These are phyloP conservation scores for Cylindrodendrum hubeiense DNA, from an alignment of 2,329 filamentous ascomycete genomes.

Conservation along the genomic window DNA sequence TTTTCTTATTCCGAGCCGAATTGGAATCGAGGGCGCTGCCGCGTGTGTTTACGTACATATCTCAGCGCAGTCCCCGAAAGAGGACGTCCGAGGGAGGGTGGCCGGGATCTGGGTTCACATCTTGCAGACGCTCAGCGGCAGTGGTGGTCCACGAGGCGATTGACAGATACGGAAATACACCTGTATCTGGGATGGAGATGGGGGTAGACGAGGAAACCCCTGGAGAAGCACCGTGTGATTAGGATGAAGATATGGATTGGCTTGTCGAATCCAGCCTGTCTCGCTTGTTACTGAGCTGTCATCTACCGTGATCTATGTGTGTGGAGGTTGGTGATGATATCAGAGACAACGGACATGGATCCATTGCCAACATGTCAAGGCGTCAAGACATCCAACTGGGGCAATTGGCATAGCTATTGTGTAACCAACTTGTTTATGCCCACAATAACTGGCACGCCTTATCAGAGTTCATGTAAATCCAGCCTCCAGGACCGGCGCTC, in stretches of 20 bases:
- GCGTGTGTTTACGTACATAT: neutral
- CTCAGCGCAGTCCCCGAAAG: neutral
- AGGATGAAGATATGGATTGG: neutral
- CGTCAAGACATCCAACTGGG: neutral
- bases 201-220: neutral
- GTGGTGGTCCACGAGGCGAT: conserved; percentile 2
- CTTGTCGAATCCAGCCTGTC: neutral
- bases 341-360: neutral
- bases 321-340: neutral
- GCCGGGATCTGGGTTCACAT: conserved; percentile 20
- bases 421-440: conserved; percentile 10
- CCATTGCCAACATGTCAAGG: neutral
- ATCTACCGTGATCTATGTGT: neutral
- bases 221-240: neutral
- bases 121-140: conserved; percentile 12
- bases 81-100: neutral
- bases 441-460: conserved; percentile 7
- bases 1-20: neutral
- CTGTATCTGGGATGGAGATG: neutral
- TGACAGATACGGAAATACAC: conserved; percentile 1
- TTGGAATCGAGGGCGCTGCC: neutral
- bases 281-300: neutral
- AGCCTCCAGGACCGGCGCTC: conserved; percentile 19
- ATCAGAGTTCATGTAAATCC: conserved; percentile 17
- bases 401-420: conserved; percentile 6